A percentile compares a stretch with the other conserved stretches of the same genome.
Evolutionary conservation across 345 rosid species (phyloP).

Genomic region (Citrus medica): DNA sequence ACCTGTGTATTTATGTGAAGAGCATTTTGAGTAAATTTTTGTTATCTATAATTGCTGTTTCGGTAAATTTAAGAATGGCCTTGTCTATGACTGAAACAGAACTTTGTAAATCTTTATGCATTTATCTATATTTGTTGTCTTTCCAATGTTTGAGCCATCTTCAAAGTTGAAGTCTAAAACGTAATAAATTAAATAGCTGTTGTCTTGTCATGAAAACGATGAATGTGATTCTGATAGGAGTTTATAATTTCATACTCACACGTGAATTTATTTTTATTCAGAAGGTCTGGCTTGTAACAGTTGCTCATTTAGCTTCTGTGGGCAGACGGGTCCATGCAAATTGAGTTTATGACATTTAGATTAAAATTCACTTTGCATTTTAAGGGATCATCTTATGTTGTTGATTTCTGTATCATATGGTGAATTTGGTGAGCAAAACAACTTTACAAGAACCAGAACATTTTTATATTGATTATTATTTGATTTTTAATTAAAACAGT

Average conservation of each 20-base stretch:
- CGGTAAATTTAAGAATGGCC: background rate
- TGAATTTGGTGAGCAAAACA: background rate
- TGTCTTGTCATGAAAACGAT: background rate
- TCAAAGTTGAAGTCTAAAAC: background rate
- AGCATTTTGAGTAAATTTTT: background rate
- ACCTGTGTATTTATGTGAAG: background rate
- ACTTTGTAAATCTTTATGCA: background rate
- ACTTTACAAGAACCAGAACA: background rate
- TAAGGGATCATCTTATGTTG: background rate
- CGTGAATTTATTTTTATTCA: background rate
- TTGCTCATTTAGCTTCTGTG: background rate
- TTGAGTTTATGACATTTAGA: background rate
- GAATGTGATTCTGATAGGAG: background rate
- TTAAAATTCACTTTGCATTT: background rate
- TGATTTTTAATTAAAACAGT: conserved; percentile 6
- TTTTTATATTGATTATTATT: background rate
- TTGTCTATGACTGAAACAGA: background rate
- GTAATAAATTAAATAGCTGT: background rate
- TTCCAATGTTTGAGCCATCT: background rate
- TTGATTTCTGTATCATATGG: background rate
- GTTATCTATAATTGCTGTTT: background rate
- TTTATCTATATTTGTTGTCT: background rate
- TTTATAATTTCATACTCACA: background rate
- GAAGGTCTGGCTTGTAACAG: background rate
- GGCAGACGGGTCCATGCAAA: background rate